phyloP scores from a whole-genome alignment of 192 early-diverging fungal species.

The Gorgonomyces haynaldii region DNA sequence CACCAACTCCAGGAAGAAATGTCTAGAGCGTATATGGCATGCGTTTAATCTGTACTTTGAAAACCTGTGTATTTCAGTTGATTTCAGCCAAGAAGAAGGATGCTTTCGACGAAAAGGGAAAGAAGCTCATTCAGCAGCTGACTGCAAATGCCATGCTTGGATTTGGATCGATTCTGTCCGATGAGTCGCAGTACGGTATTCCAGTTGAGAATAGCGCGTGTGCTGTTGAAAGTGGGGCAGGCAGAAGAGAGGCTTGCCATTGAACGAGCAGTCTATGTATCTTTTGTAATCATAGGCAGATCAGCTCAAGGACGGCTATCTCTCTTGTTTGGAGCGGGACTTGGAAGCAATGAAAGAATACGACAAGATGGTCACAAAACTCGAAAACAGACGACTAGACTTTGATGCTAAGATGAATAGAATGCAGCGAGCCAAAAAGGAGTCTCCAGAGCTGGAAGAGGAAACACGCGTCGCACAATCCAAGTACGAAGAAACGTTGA shows the following conservation, averaged over 20 bases:
- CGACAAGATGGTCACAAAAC: conserved; percentile 64
- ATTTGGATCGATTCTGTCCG: conserved; percentile 36
- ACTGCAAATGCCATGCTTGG: conserved; percentile 53
- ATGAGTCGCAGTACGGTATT: conserved; percentile 22
- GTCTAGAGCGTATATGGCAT: conserved; percentile 50
- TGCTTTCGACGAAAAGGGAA: conserved; percentile 46
- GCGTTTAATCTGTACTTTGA: conserved; percentile 38
- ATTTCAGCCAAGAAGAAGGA: conserved; percentile 55
- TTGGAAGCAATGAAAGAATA: conserved; percentile 39
- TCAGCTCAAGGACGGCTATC: conserved; percentile 41
- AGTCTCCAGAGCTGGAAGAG: conserved; percentile 80
- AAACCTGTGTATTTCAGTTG: conserved; percentile 19
- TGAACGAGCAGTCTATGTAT: conserved; percentile 14
- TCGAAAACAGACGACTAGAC: conserved; percentile 77
- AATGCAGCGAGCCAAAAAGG: conserved; percentile 84
- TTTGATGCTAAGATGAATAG: conserved; percentile 85
- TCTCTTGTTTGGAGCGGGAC: conserved; percentile 25
- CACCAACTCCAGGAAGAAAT: conserved; percentile 51
- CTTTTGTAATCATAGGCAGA: conserved; percentile 13
- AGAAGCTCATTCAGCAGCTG: conserved; percentile 52
- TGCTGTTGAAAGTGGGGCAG: conserved; percentile 10
- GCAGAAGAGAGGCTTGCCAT: conserved; percentile 10
- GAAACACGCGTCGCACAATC: conserved; percentile 77
- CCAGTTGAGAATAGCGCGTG: neutral
- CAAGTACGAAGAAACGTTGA: conserved; percentile 87